Evolutionary conservation across 805 yeast species (phyloP), one percentile per base, ranked within the genome.

Genomic region (Kurtzmaniella fragi): DNA sequence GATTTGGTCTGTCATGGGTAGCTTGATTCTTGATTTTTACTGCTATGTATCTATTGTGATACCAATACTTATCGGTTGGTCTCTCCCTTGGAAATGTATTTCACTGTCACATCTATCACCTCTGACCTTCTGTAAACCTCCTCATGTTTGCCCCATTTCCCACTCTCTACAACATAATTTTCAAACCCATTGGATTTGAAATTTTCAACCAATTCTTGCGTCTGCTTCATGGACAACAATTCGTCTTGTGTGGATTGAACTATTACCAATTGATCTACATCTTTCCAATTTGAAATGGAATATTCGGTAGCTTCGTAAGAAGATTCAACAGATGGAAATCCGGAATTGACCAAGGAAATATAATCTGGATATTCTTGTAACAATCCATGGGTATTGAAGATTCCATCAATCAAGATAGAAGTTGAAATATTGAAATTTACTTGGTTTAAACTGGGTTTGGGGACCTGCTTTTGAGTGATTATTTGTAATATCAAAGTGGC

Each of bases 181-280:
- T 54, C 47, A 2, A 80, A 20, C 25, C 25, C 25, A 20, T 20
- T 20, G 25, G 25, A 5, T 20, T 8, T 20, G 8, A 20, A 54
- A 52, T 66, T 66, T 0, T 46, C 31, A 2, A 51, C 42, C 17
- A 82, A 59, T 39, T 54, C 40, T 3, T 60, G 48, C 0, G 82
- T 64, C 50, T 84, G 93, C 2, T 59, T 56, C 17, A 62, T 40
- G 2, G 77, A 61, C 15, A 87, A 57, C 12, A 87, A 67, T 53
- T 86, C 95, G 59, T 87, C 95, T 13, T 70, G 54, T 3, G 59
- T 53, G 3, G 93, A 83, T 29, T 86, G 90, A 2, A 82, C 54
- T 0, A 85, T 52, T 32, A 65, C 54, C 5, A 73, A 45, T 5
- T 47, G 39, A 2, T 47, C 39, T 5, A 39, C 32, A 7, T n/a